Evolutionary conservation across 2,329 filamentous ascomycete genomes (phyloP).

Genomic region (Cryphonectria carpinicola): DNA sequence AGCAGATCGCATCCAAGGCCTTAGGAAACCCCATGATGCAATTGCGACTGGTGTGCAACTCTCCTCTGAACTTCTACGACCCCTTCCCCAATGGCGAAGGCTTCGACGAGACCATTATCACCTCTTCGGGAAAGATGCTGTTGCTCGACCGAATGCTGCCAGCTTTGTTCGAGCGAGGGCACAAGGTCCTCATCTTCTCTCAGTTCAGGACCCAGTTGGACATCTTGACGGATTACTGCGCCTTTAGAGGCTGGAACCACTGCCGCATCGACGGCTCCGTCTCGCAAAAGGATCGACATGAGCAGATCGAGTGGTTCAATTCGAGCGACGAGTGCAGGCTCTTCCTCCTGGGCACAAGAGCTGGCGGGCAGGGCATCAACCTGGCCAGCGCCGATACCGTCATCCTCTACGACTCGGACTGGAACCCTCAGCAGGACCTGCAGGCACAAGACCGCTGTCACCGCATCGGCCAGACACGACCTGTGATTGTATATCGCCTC

Average conservation of each 20-base stretch:
- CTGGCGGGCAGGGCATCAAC: conserved; percentile 95
- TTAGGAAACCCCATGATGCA: conserved; percentile 93
- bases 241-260: conserved; percentile 74
- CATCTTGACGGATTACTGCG: conserved; percentile 85
- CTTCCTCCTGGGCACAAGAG: conserved; percentile 87
- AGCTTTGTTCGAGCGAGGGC: conserved; percentile 70
- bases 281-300: conserved; percentile 70
- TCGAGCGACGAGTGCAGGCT: conserved; percentile 67
- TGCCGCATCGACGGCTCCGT: conserved; percentile 93
- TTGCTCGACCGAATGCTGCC: conserved; percentile 86
- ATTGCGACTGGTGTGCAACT: conserved; percentile 88
- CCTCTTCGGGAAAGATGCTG: conserved; percentile 92
- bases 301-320: conserved; percentile 77
- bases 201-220: conserved; percentile 96
- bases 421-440: conserved; percentile 96
- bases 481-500: conserved; percentile 91
- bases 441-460: conserved; percentile 96
- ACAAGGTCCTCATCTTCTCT: conserved; percentile 95
- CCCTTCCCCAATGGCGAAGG: conserved; percentile 69
- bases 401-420: conserved; percentile 84
- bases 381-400: conserved; percentile 90
- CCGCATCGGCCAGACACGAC: conserved; percentile 88
- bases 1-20: conserved; percentile 88
- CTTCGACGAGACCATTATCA: conserved; percentile 81
- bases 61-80: conserved; percentile 95